Base-by-base conservation (phyloP, 306 rosid species). In the Dryas octopetala region DNA sequence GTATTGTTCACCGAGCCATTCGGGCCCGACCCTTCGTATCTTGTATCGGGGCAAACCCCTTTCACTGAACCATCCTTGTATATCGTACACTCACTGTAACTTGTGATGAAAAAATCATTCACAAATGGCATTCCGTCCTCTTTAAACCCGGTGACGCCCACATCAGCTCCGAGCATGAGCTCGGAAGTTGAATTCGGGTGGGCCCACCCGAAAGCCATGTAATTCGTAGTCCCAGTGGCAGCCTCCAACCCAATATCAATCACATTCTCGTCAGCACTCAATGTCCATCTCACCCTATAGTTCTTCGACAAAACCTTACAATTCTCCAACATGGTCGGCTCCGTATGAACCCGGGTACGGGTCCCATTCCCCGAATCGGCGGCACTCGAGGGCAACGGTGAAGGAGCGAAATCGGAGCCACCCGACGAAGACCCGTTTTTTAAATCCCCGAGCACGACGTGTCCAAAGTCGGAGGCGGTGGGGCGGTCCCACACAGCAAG, bases 201-300 rank as follows among this genome's bases (percentile, higher is more conserved):
- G 40, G 97, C 92, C 98, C 97, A 93, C 38, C 98, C 97, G 78
- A 93, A 91, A 6, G 97, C 96, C 96, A 93, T 86, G 85, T 91
- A 93, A 71, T 89, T 80, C 82, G 76, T 82, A 4, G 84, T 77
- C 48, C 83, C 96, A 14, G 86, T 91, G 10, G 92, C 90, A 26
- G 89, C 96, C 80, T 93, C 98, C 66, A 93, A 85, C 12, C 94
- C 97, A 53, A 93, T 74, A 59, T 89, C 96, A 46, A 93, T 81
- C 9, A 67, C 66, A 81, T 85, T 88, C 76, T 82, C 84, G 38
- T 79, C 78, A 40, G 75, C 38, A 26, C 82, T 75, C 90, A 93
- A 73, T 14, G 85, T 91, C 98, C 97, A 93, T 73, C 98, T 74
- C 65, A 93, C 76, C 83, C 98, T 85, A 17, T 70, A 91, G 6